phyloP scores from a whole-genome alignment of 75 land plant genomes.

The Cupressus sempervirens region DNA sequence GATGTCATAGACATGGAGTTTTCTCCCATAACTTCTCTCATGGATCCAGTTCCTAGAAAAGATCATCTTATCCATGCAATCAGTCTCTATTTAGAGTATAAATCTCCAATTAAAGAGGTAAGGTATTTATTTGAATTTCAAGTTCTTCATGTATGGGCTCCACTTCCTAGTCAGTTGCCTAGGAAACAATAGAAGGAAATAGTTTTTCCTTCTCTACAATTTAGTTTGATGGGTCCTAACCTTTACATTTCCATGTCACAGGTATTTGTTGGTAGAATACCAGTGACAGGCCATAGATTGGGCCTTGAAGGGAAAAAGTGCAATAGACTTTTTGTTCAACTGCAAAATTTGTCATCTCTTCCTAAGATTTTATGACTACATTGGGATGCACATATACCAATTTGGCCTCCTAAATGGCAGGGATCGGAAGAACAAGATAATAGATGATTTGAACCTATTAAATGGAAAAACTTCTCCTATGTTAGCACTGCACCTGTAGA shows the following conservation, averaged over 20 bases:
- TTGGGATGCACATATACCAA: conserved; percentile 79
- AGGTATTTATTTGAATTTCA: conserved; percentile 84
- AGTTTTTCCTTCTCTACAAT: conserved; percentile 76
- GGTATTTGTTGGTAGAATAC: conserved; percentile 81
- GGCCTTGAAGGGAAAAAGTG: conserved; percentile 71
- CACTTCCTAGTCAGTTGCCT: conserved; percentile 41
- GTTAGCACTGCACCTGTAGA: conserved; percentile 89
- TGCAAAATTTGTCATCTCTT: conserved; percentile 78
- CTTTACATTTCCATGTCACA: conserved; percentile 71
- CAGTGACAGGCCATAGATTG: conserved; percentile 75
- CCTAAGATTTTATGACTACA: conserved; percentile 80
- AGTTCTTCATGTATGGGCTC: conserved; percentile 77
- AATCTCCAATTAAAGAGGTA: conserved; percentile 85
- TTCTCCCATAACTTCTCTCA: too few species aligned
- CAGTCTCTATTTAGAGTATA: too few species aligned
- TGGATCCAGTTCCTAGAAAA: too few species aligned
- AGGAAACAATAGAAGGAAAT: conserved; percentile 74
- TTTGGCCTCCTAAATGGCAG: conserved; percentile 84
- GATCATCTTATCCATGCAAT: too few species aligned
- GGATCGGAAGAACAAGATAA: conserved; percentile 88
- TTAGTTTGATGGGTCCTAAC: conserved; percentile 90
- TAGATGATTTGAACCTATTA: conserved; percentile 87
- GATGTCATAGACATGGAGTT: too few species aligned
- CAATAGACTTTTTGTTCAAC: conserved; percentile 68
- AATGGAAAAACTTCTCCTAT: conserved; percentile 87